Percentiles rank a stretch among this genome's conserved stretches.
phyloP scores from a whole-genome alignment of 2,329 filamentous ascomycete genomes.

The Beauveria brongniartii region DNA sequence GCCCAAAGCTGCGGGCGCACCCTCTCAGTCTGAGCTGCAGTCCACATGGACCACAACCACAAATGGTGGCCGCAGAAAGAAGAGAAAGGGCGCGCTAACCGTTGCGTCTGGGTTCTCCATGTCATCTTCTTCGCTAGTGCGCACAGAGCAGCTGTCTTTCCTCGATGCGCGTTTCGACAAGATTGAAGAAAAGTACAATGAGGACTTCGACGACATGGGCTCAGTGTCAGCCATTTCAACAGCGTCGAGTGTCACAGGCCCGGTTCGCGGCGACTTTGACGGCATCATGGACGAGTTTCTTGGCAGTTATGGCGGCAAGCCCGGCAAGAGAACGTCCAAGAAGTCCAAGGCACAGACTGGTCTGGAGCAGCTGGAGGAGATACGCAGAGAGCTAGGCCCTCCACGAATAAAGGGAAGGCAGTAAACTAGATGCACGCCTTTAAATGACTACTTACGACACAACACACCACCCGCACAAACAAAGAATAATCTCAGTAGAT shows the following conservation, averaged over 20 bases:
- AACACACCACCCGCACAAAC: background rate
- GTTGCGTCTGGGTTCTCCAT: constrained; percentile 83
- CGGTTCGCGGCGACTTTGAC: constrained; percentile 73
- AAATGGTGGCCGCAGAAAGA: constrained; percentile 77
- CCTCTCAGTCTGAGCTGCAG: constrained; percentile 54
- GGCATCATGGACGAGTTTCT: constrained; percentile 90
- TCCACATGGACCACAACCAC: constrained; percentile 69
- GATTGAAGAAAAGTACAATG: constrained; percentile 69
- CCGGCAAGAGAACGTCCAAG: constrained; percentile 67
- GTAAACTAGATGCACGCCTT: background rate
- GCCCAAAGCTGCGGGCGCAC: constrained; percentile 30
- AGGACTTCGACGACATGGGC: constrained; percentile 39
- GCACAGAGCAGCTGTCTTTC: constrained; percentile 78
- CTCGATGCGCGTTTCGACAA: constrained; percentile 88
- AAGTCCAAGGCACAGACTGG: constrained; percentile 75
- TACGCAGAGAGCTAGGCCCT: constrained; percentile 70
- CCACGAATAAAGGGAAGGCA: constrained; percentile 47
- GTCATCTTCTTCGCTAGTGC: constrained; percentile 78
- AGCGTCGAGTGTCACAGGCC: constrained; percentile 58
- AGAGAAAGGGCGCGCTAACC: constrained; percentile 89
- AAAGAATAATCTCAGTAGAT: background rate
- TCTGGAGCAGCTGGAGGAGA: constrained; percentile 83
- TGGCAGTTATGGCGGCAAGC: constrained; percentile 56
- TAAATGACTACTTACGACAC: background rate
- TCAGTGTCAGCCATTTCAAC: constrained; percentile 55